Evolutionary conservation across 2,329 filamentous ascomycete genomes (phyloP).

Genomic region (Drechslerella dactyloides): DNA sequence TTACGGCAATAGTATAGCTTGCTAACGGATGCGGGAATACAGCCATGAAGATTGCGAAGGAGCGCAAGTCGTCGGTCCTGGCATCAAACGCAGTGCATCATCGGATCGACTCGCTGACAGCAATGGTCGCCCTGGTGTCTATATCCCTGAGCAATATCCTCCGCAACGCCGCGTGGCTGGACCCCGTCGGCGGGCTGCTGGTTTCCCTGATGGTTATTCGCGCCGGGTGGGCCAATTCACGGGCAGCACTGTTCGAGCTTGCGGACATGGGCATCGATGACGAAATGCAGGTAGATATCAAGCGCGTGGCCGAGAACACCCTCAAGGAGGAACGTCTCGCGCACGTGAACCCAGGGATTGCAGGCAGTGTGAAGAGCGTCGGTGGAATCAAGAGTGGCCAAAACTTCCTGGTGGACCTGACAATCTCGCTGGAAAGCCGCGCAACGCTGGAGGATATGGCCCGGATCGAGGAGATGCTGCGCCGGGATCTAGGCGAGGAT

Average conservation of each 20-base stretch:
- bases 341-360: constrained; percentile 63
- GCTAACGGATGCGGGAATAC: constrained; percentile 10
- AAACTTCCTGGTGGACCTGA: constrained; percentile 91
- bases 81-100: constrained; percentile 97
- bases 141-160: constrained; percentile 90
- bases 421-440: constrained; percentile 76
- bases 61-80: constrained; percentile 93
- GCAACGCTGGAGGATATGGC: constrained; percentile 77
- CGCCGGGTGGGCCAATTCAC: constrained; percentile 85
- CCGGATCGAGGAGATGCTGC: constrained; percentile 74
- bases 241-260: constrained; percentile 80
- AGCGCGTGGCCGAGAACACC: constrained; percentile 70
- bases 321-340: constrained; percentile 65
- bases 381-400: constrained; percentile 94
- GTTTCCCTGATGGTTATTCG: constrained; percentile 94
- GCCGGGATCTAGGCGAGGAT: constrained; percentile 73
- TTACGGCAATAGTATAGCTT: constrained; percentile 1
- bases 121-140: constrained; percentile 86
- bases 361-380: constrained; percentile 72
- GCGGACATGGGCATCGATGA: constrained; percentile 88
- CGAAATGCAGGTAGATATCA: constrained; percentile 61
- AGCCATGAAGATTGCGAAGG: constrained; percentile 85
- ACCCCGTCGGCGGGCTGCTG: constrained; percentile 88
- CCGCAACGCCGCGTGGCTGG: constrained; percentile 85
- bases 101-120: constrained; percentile 92